Evolutionary conservation across 2,329 filamentous ascomycete genomes (phyloP), one percentile per base, ranked within the genome.

Genomic region (Tricladium varicosporioides): DNA sequence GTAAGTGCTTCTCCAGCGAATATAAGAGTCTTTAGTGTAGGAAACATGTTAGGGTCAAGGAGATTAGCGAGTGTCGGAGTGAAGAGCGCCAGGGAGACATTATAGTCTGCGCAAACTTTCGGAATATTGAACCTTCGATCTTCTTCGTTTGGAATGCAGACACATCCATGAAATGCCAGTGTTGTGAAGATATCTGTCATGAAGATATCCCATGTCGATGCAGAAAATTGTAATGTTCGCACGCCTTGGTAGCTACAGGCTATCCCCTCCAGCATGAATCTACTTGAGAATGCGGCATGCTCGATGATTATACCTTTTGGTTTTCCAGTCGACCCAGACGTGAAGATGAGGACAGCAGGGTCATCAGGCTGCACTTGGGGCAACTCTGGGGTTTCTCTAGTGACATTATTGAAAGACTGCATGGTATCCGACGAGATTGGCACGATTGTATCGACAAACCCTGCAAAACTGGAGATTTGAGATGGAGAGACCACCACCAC

Each of bases 1-100:
- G 5, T 45, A 9, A 15, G 8, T 7, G n/a, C n/a, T 45, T 45
- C 42, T 81, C 79, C 2, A 9, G 8, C 42, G 7, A 45, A 9
- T 5, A n/a, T n/a, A 8, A 45, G 16, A n/a, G 8, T 15, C 42
- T 8, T 45, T 5, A 45, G 16, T 7, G 42, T 45, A 7, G 42
- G n/a, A 5, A 45, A 14, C 15, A 5, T 14, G 15, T 8, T 5
- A 45, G 42, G 42, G 7, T 45, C 13, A 8, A 45, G 42, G 5
- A 45, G 15, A 45, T 18, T 45, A n/a, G 42, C 42, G 5, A 45
- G 8, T 7, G 42, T 45, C 15, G 42, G 42, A 8, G 42, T 45
- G 16, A 45, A n/a, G n/a, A 9, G 5, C 7, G 42, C 42, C 8
- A 14, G 15, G 16, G 9, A 9, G 7, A 45, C n/a, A 45, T 45